A percentile compares a stretch with the other conserved stretches of the same genome.
These are phyloP conservation scores for Didymellaceae sp. DNA, from an alignment of 2,329 filamentous ascomycete species.

Conservation along the genomic window DNA sequence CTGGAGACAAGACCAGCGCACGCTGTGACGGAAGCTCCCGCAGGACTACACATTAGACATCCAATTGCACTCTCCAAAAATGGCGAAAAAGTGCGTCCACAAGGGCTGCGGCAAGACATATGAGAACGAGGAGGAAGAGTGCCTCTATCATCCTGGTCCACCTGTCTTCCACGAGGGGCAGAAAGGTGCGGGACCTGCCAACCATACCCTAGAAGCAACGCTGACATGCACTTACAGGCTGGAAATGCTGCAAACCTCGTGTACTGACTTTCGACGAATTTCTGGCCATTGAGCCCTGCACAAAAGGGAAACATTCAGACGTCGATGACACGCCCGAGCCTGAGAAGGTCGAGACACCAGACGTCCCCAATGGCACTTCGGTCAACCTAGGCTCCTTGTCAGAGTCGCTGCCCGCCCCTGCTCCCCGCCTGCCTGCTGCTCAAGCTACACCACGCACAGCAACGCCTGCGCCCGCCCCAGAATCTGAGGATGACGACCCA, in stretches of 20 bases:
- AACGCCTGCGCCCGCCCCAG: conserved; percentile 47
- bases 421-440: conserved; percentile 42
- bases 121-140: conserved; percentile 80
- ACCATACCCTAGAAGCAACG: not conserved
- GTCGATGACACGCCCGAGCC: conserved; percentile 73
- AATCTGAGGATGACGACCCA: conserved; percentile 85
- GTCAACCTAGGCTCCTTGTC: conserved; percentile 42
- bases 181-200: conserved; percentile 71
- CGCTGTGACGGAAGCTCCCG: conserved; percentile 16
- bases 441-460: conserved; percentile 34
- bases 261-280: conserved; percentile 99
- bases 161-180: conserved; percentile 95
- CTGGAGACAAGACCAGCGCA: conserved; percentile 20
- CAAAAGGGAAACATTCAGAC: conserved; percentile 88
- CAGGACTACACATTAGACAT: conserved; percentile 7
- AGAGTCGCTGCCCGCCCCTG: conserved; percentile 40
- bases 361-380: conserved; percentile 48
- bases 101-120: conserved; percentile 93
- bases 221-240: conserved; percentile 65
- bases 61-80: conserved; percentile 39
- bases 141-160: conserved; percentile 90
- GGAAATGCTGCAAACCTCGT: conserved; percentile 98
- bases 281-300: conserved; percentile 89
- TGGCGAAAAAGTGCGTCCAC: conserved; percentile 91
- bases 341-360: conserved; percentile 56